Evolutionary conservation across 1,284 basidiomycete species (phyloP).

Genomic region (Moesziomyces globuligerus): DNA sequence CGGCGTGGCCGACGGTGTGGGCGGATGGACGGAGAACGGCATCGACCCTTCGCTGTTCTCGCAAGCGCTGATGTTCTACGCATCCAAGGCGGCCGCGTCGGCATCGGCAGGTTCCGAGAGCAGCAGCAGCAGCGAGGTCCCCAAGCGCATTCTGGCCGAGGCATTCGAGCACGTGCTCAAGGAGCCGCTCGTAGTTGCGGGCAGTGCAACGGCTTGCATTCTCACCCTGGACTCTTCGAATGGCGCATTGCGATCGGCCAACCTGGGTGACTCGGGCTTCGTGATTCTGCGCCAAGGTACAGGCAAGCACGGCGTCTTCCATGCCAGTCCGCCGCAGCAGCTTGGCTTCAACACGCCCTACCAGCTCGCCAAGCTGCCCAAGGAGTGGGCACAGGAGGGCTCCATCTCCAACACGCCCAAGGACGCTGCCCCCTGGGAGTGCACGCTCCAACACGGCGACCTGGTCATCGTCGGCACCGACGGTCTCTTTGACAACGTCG

Average conservation of each 20-base stretch:
- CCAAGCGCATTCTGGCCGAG: constrained; percentile 75
- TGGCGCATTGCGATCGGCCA: constrained; percentile 80
- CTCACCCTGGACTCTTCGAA: constrained; percentile 79
- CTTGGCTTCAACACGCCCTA: constrained; percentile 64
- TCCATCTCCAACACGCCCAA: constrained; percentile 55
- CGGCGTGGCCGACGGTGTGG: constrained; percentile 77
- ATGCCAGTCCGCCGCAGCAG: constrained; percentile 57
- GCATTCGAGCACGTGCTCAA: constrained; percentile 78
- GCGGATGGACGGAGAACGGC: constrained; percentile 79
- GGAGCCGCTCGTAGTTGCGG: constrained; percentile 78
- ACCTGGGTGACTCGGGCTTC: constrained; percentile 90
- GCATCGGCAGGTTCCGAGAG: constrained; percentile 12
- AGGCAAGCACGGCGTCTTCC: constrained; percentile 57
- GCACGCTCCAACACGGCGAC: constrained; percentile 55
- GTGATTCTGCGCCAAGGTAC: constrained; percentile 72
- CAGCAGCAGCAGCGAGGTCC: constrained; percentile 2
- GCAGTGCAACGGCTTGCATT: constrained; percentile 86
- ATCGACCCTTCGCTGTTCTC: constrained; percentile 83
- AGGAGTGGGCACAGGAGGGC: constrained; percentile 45
- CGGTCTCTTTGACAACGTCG: constrained; percentile 86
- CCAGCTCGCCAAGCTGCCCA: constrained; percentile 65
- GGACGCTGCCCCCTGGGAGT: constrained; percentile 54
- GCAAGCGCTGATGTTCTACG: constrained; percentile 77
- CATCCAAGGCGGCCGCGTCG: constrained; percentile 70
- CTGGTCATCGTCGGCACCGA: constrained; percentile 75